Evolutionary conservation across 2,329 filamentous ascomycete genomes (phyloP).

Genomic region (Sodiomyces alkalinus): DNA sequence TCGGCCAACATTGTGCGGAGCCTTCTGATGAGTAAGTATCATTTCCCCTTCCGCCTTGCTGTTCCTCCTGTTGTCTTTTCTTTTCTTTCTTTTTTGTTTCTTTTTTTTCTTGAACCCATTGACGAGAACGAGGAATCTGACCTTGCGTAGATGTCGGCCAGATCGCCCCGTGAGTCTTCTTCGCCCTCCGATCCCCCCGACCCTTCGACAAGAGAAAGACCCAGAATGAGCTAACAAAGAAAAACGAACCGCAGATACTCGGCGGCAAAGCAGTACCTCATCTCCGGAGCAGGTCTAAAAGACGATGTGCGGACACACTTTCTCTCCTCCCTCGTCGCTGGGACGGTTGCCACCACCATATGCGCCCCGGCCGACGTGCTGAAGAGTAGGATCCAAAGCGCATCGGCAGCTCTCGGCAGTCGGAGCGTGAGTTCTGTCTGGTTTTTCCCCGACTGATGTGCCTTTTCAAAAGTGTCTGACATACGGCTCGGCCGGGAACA

Average conservation of each 20-base stretch:
- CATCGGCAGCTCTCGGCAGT: conserved; percentile 7
- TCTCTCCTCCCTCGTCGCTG: conserved; percentile 22
- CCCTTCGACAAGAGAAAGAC: too few relatives aligned
- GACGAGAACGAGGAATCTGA: conserved; percentile 7
- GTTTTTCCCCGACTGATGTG: too few relatives aligned
- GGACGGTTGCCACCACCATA: conserved; percentile 29
- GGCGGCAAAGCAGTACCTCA: conserved; percentile 17
- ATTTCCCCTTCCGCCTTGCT: background rate
- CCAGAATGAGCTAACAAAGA: too few relatives aligned
- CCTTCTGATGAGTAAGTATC: conserved; percentile 25
- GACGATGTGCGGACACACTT: conserved; percentile 26
- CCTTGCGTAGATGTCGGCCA: conserved; percentile 22
- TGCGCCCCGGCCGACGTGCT: conserved; percentile 29
- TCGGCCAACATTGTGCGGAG: conserved; percentile 24
- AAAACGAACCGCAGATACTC: conserved; percentile 14
- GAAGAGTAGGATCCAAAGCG: conserved; percentile 25
- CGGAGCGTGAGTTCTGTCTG: conserved; percentile 6
- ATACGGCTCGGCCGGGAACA: too few relatives aligned
- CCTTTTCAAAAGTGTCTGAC: background rate
- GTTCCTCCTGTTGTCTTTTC: too few relatives aligned
- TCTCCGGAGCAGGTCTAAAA: conserved; percentile 12
- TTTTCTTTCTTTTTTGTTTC: too few relatives aligned
- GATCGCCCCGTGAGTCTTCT: conserved; percentile 22
- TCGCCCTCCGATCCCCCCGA: background rate
- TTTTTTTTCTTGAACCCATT: too few relatives aligned